phyloP scores from a whole-genome alignment of 768 basidiomycete species.

The Podaxis pistillaris region DNA sequence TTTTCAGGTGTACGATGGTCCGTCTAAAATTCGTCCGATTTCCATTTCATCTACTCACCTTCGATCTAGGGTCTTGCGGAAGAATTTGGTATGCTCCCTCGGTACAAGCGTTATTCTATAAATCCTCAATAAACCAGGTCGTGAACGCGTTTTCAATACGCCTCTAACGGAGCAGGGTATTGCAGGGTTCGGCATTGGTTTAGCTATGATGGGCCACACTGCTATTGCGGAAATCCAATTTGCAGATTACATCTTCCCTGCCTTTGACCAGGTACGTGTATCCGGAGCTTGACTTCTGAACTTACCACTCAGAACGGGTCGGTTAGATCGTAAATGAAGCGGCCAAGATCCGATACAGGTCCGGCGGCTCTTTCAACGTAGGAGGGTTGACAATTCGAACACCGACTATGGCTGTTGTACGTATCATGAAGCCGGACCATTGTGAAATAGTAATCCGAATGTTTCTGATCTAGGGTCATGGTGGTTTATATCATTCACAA shows the following conservation, averaged over 20 bases:
- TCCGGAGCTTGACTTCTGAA: constrained; percentile 6
- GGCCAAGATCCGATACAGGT: constrained; percentile 89
- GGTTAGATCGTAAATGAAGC: constrained; percentile 89
- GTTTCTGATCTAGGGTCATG: constrained; percentile 53
- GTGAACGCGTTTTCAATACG: constrained; percentile 94
- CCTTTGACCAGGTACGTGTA: constrained; percentile 79
- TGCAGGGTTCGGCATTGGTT: constrained; percentile 89
- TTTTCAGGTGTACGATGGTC: constrained; percentile 93
- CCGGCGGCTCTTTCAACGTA: constrained; percentile 80
- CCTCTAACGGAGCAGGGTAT: constrained; percentile 93
- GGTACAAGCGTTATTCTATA: neutral
- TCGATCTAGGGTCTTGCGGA: constrained; percentile 77
- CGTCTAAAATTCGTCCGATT: constrained; percentile 19
- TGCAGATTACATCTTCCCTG: constrained; percentile 89
- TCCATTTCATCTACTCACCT: constrained; percentile 3
- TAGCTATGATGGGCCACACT: constrained; percentile 91
- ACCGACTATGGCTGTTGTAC: constrained; percentile 86
- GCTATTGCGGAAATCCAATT: constrained; percentile 95
- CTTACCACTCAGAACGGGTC: neutral
- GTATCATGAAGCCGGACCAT: constrained; percentile 26
- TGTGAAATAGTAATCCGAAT: neutral
- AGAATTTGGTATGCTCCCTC: constrained; percentile 70
- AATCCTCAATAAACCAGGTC: constrained; percentile 44
- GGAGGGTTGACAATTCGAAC: constrained; percentile 81
- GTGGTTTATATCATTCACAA: constrained; percentile 92